phyloP scores from a whole-genome alignment of 495 filamentous ascomycete species.

The Penicillium robsamsonii region DNA sequence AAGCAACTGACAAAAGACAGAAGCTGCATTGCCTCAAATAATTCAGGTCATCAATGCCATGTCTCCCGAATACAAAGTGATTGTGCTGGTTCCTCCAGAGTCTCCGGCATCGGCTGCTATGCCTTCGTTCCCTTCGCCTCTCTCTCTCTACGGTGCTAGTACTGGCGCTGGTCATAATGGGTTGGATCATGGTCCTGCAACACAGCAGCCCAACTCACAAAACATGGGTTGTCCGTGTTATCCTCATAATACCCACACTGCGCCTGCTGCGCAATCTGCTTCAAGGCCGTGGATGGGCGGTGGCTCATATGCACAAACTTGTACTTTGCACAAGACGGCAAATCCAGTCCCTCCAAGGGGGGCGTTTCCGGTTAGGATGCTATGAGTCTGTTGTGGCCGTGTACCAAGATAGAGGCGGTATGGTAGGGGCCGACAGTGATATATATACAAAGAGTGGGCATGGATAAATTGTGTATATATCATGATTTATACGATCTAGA shows the following conservation, averaged over 20 bases:
- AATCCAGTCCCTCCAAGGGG: not conserved
- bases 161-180: not conserved
- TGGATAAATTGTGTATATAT: slow-evolving; percentile 1
- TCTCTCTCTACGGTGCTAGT: not conserved
- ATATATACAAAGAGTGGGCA: not conserved
- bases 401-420: not conserved
- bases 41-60: slow-evolving; percentile 18
- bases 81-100: slow-evolving; percentile 21
- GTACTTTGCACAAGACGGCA: slow-evolving; percentile 10
- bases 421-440: no score
- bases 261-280: not conserved
- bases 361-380: not conserved
- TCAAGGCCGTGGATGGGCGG: slow-evolving; percentile 1
- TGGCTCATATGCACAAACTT: not conserved
- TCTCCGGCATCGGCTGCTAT: not conserved
- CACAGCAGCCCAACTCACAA: not conserved
- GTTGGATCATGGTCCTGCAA: not conserved
- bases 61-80: slow-evolving; percentile 20
- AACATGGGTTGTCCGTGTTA: slow-evolving; percentile 9
- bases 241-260: not conserved
- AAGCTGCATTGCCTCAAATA: slow-evolving; percentile 24
- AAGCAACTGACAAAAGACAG: slow-evolving; percentile 1
- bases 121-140: not conserved
- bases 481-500: not conserved
- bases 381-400: not conserved